Evolutionary conservation across 495 filamentous ascomycete species (phyloP).

Genomic region (Letharia lupina): DNA sequence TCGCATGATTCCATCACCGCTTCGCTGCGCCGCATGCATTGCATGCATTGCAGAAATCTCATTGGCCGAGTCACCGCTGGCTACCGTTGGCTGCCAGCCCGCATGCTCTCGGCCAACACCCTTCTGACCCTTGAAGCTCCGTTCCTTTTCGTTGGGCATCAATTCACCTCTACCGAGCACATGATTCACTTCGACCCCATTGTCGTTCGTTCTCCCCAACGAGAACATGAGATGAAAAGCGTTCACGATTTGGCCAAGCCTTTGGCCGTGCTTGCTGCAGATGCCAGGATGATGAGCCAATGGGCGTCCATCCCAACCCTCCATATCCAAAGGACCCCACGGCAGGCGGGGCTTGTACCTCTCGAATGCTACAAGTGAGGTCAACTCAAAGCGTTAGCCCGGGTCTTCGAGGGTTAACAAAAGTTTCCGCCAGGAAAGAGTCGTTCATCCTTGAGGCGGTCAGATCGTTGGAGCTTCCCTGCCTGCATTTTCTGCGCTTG

Average conservation of each 20-base stretch:
- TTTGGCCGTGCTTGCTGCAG: neutral
- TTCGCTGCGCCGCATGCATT: neutral
- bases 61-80: neutral
- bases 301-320: neutral
- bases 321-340: neutral
- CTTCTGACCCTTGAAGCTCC: neutral
- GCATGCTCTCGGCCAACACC: neutral
- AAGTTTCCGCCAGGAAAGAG: neutral
- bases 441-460: neutral
- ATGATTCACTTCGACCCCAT: neutral
- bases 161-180: neutral
- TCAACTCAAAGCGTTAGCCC: neutral
- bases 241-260: neutral
- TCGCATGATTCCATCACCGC: neutral
- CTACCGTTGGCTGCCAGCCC: too few relatives aligned
- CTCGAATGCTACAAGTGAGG: neutral
- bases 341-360: neutral
- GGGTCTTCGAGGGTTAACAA: neutral
- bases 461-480: neutral
- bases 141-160: neutral
- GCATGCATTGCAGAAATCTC: neutral
- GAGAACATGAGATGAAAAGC: neutral
- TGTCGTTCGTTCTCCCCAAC: neutral
- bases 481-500: neutral
- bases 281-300: neutral